Evolutionary conservation across 768 basidiomycete genomes (phyloP), one percentile per base, ranked within the genome.

Genomic region (Boletus sp.): DNA sequence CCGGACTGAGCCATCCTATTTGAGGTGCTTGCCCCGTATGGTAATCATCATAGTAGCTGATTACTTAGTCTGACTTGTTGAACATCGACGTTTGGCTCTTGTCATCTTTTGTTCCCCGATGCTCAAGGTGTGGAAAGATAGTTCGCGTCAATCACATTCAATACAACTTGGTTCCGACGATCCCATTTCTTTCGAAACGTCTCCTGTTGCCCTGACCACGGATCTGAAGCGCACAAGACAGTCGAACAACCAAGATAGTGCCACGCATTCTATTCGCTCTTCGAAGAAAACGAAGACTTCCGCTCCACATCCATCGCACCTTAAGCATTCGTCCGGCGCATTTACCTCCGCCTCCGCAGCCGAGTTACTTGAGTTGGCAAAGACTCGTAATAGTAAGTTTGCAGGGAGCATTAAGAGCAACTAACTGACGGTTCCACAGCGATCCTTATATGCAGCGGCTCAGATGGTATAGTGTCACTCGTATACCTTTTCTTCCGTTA

Each of bases 41-140:
- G 56, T 20, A 52, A 30, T 40, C 15, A 11, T 12, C 15, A 11
- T 12, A 28, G 47, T 47, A 35, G 7, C 9, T 35, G 24, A 0
- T 29, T 15, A 30, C 47, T 45, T 15, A 14, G 12, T 14, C 20
- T 28, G 11, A 20, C 11, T 29, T 11, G 15, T 29, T 11, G 15
- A 37, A 37, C 37, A 37, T 12, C 8, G 11, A 37, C 37, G 33
- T 35, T 11, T 11, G 12, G 32, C 9, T 24, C 15, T 18, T 29
- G 20, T 15, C 50, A 39, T 39, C 45, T 35, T 36, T 20, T 36
- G 7, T 59, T 52, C 29, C 17, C 17, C 11, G 24, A 68, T 69
- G 67, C 65, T 65, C 57, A 63, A 61, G 47, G 47, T 59, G 39
- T 66, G 65, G 68, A 67, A 57, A 47, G 61, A 69, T 5, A 52